Conservation (phyloP, 345 rosid species). For the Alliaria petiolata region DNA sequence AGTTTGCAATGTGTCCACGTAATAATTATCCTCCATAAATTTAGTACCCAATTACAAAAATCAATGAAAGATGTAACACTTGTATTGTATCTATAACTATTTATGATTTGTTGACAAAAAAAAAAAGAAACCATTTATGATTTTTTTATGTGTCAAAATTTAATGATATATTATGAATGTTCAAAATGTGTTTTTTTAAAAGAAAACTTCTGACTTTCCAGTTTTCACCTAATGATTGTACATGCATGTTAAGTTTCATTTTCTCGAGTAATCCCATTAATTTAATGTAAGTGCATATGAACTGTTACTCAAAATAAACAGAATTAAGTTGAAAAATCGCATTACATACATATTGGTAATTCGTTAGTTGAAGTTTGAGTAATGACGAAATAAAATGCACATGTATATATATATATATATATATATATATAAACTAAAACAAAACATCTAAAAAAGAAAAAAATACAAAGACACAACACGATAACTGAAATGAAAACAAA, state of each 20-base stretch:
- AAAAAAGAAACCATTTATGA: too few species aligned
- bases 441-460: not conserved
- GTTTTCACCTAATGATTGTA: too few species aligned
- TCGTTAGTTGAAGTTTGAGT: not conserved
- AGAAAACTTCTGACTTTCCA: too few species aligned
- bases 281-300: not conserved
- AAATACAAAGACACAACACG: not conserved
- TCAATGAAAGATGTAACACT: not conserved
- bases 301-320: not conserved
- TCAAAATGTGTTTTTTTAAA: too few species aligned
- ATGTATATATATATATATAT: too few species aligned
- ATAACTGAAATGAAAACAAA: not conserved
- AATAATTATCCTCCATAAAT: not conserved
- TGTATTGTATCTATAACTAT: not conserved
- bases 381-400: not conserved
- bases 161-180: too few species aligned
- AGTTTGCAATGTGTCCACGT: constrained; percentile 5
- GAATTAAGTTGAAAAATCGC: not conserved
- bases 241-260: not conserved
- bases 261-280: not conserved
- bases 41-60: not conserved
- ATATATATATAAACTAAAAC: too few species aligned
- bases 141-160: too few species aligned
- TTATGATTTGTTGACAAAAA: not conserved
- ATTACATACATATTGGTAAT: not conserved